A percentile compares a stretch with the other conserved stretches of the same genome.
phyloP scores from a whole-genome alignment of 75 land plant species.

The Selaginella moellendorffii region DNA sequence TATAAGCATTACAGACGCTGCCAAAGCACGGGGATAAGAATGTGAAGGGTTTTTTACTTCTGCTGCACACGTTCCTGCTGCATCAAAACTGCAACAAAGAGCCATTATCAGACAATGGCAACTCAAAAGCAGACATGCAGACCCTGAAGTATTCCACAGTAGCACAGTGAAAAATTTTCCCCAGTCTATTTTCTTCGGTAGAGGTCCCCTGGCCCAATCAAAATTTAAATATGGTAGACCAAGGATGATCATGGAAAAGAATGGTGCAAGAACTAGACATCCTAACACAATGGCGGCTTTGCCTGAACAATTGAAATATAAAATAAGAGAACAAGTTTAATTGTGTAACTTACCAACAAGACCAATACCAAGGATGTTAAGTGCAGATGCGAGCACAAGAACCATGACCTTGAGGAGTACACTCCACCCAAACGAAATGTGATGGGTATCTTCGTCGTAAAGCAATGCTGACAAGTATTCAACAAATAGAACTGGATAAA shows the following conservation, averaged over 20 bases:
- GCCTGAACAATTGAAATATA: constrained; percentile 13
- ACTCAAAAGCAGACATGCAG: no score
- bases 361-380: constrained; percentile 18
- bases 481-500: constrained; percentile 22
- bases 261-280: constrained; percentile 15
- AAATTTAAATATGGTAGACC: constrained; percentile 20
- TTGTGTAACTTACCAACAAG: constrained; percentile 15
- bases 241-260: constrained; percentile 10
- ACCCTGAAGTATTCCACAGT: constrained; percentile 33
- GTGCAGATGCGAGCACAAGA: constrained; percentile 10
- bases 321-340: not conserved
- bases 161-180: constrained; percentile 17
- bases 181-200: constrained; percentile 12
- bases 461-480: constrained; percentile 19
- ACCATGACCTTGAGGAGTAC: constrained; percentile 13
- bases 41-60: constrained; percentile 22
- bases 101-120: not conserved
- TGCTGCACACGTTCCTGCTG: constrained; percentile 25
- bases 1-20: constrained; percentile 8
- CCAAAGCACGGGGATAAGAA: constrained; percentile 20
- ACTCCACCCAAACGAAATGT: constrained; percentile 17
- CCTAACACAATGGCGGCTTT: constrained; percentile 15
- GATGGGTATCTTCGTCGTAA: constrained; percentile 6
- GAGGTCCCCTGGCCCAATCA: constrained; percentile 12
- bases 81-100: constrained; percentile 20